Evolutionary conservation across 1,284 basidiomycete species (phyloP), one percentile per base, ranked within the genome.

Genomic region (Trichosporon coremiiforme): DNA sequence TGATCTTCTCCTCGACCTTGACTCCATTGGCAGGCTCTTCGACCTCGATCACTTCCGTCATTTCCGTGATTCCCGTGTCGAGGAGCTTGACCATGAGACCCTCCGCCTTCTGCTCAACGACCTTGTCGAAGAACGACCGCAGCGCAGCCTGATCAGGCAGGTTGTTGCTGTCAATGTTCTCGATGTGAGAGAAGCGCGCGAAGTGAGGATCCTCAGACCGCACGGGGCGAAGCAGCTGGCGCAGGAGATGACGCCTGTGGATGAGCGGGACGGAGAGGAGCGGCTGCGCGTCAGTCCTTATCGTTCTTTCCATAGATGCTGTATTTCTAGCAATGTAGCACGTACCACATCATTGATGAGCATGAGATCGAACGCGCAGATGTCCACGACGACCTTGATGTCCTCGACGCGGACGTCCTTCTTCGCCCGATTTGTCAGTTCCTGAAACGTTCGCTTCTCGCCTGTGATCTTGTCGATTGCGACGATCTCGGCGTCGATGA

Each of bases 371-470:
- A 99, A 99, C 0, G 90, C 94, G 81, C 95, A 98, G 4, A 99
- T 87, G 77, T 94, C 96, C 13, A 99, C 97, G 68, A 90, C 89
- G 71, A 99, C 91, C 86, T 94, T 92, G 78, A 99, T 95, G 79
- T 99, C 95, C 79, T 95, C 93, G 0, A 95, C 88, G 79, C 92
- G 94, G 77, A 99, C 97, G 75, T 98, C 97, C 84, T 99, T 99
- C 69, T 97, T 91, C 78, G 98, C 98, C 65, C 97, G 88, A 74
- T 90, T 90, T 75, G 93, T 94, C 6, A 99, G 88, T 78, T 99
- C 96, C 83, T 99, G 97, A 88, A 99, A 99, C 0, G 96, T 96
- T 86, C 98, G 89, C 64, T 98, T 87, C 73, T 91, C 91, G 53
- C 89, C 89, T 0, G 90, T 92, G 60, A 88, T 88, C 74, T 90